Conservation (phyloP, 2,329 filamentous ascomycete species). For the Arachnomyces sp. region DNA sequence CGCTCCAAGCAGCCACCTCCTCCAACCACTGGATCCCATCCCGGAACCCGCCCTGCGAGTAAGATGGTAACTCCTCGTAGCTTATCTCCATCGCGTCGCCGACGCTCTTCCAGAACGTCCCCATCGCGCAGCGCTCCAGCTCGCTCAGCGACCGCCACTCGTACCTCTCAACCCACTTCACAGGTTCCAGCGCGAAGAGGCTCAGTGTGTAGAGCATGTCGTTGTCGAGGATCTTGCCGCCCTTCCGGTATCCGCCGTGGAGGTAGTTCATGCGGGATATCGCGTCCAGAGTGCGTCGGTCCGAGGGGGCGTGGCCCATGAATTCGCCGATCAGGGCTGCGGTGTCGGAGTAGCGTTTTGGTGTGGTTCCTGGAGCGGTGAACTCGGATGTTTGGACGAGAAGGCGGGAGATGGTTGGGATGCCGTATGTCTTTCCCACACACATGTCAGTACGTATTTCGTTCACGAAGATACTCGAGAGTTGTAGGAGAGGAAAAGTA, state of each 20-base stretch:
- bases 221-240: conserved; percentile 53
- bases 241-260: conserved; percentile 50
- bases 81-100: conserved; percentile 63
- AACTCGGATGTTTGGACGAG: conserved; percentile 41
- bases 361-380: conserved; percentile 28
- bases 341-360: conserved; percentile 44
- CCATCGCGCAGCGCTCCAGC: conserved; percentile 60
- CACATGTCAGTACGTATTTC: background rate
- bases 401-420: conserved; percentile 44
- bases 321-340: conserved; percentile 39
- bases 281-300: conserved; percentile 41
- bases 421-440: conserved; percentile 51
- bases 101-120: conserved; percentile 62
- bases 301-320: conserved; percentile 35
- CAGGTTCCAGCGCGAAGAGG: conserved; percentile 59
- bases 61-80: conserved; percentile 39
- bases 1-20: conserved; percentile 44
- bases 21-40: conserved; percentile 49
- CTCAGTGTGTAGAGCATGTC: conserved; percentile 61
- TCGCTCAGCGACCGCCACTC: conserved; percentile 65
- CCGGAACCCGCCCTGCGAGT: conserved; percentile 32
- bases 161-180: conserved; percentile 55
- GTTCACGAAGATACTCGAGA: background rate
- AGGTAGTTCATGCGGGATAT: conserved; percentile 59
- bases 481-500: conserved; percentile 16